phyloP scores from a whole-genome alignment of 1,284 basidiomycete genomes.

The Ustilago sp. region DNA sequence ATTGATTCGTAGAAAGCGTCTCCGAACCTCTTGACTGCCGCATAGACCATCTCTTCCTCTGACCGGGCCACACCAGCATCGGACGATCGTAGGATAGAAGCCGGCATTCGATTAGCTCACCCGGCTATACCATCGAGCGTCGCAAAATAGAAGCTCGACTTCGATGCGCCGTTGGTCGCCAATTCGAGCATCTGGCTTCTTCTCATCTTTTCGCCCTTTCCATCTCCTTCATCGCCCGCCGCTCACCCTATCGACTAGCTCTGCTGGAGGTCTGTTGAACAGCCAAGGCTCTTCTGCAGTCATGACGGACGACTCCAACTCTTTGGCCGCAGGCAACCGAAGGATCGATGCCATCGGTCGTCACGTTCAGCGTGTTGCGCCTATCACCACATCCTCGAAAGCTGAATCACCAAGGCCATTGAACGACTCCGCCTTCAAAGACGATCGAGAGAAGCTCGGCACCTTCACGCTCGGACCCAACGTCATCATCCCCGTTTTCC shows the following conservation, averaged over 20 bases:
- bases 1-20: background rate
- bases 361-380: conserved; percentile 36
- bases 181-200: conserved; percentile 13
- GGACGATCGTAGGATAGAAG: background rate
- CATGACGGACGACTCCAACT: conserved; percentile 40
- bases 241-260: background rate
- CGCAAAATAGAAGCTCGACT: conserved; percentile 1
- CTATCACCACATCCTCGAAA: conserved; percentile 31
- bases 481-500: conserved; percentile 64
- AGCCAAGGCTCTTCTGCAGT: background rate
- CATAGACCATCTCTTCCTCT: background rate
- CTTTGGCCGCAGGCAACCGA: conserved; percentile 30
- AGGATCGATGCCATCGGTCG: conserved; percentile 44
- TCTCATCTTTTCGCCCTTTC: background rate
- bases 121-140: background rate
- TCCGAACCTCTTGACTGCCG: background rate
- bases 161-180: conserved; percentile 30
- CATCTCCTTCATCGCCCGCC: conserved; percentile 4
- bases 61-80: background rate
- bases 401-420: conserved; percentile 24
- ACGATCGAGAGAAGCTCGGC: conserved; percentile 53
- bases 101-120: conserved; percentile 1
- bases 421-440: conserved; percentile 15
- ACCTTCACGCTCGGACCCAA: conserved; percentile 64
- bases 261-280: background rate